Evolutionary conservation across 75 land plant genomes (phyloP).

Genomic region (Cunninghamia lanceolata): DNA sequence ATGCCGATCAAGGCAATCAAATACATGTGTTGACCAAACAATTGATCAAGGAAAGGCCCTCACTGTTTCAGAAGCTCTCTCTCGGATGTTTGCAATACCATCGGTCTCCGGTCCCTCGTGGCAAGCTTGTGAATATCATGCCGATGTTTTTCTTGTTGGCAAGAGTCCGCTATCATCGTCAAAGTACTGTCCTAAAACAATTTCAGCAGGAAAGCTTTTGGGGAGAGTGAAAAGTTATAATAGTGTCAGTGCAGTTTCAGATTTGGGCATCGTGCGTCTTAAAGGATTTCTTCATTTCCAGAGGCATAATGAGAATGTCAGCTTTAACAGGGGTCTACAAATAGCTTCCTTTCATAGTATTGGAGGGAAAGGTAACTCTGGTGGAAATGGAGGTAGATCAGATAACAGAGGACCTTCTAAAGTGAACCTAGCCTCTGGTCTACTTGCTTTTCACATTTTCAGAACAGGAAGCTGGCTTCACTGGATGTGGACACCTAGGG

Average conservation of each 20-base stretch:
- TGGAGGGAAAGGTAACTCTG: constrained; percentile 10
- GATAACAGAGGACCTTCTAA: constrained; percentile 17
- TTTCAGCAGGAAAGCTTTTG: neutral
- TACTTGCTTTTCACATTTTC: constrained; percentile 19
- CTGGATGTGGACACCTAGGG: neutral
- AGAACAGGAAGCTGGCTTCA: constrained; percentile 10
- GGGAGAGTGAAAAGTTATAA: neutral
- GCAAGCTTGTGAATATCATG: constrained; percentile 45
- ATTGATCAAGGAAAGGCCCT: constrained; percentile 30
- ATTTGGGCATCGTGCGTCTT: neutral
- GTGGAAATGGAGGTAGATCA: constrained; percentile 34
- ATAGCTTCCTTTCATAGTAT: neutral
- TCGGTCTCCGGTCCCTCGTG: constrained; percentile 55
- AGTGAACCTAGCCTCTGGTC: constrained; percentile 21
- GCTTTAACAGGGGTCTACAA: neutral
- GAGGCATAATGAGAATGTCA: neutral
- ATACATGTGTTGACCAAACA: constrained; percentile 10
- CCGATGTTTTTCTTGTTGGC: constrained; percentile 16
- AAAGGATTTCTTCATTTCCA: neutral
- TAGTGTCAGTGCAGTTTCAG: neutral
- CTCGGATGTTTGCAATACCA: constrained; percentile 52
- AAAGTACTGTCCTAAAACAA: neutral
- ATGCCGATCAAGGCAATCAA: constrained; percentile 16
- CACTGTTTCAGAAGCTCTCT: constrained; percentile 53
- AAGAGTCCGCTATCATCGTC: constrained; percentile 4